phyloP scores from a whole-genome alignment of 495 filamentous ascomycete species.

The Penicillium bialowiezense region DNA sequence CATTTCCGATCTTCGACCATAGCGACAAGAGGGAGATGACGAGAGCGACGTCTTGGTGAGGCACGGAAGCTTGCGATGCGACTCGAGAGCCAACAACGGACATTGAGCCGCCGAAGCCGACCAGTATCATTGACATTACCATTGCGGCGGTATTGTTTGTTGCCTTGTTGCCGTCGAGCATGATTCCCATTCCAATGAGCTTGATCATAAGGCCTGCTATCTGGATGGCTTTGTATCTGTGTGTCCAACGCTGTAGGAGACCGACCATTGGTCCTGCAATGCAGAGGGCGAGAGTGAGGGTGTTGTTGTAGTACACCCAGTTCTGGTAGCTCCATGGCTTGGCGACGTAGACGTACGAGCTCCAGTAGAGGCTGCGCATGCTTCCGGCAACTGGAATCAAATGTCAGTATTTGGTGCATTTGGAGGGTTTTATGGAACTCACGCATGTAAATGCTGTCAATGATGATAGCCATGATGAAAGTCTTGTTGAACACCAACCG shows the following conservation, averaged over 20 bases:
- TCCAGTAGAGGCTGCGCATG: constrained; percentile 11
- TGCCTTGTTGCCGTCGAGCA: constrained; percentile 20
- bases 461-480: constrained; percentile 8
- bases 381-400: background rate
- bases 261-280: constrained; percentile 2
- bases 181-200: constrained; percentile 12
- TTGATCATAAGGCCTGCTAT: constrained; percentile 24
- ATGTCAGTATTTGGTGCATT: background rate
- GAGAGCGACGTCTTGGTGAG: constrained; percentile 14
- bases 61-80: constrained; percentile 12
- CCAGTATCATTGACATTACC: constrained; percentile 7
- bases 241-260: constrained; percentile 5
- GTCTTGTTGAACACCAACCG: constrained; percentile 11
- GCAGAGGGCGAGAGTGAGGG: constrained; percentile 5
- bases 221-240: constrained; percentile 25
- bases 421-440: background rate
- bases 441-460: constrained; percentile 12
- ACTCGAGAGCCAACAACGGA: constrained; percentile 15
- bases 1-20: constrained; percentile 8
- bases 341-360: constrained; percentile 10
- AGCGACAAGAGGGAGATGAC: constrained; percentile 10
- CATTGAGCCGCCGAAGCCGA: constrained; percentile 11
- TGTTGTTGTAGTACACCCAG: constrained; percentile 9
- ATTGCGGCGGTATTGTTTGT: constrained; percentile 9
- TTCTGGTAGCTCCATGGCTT: constrained; percentile 13